These are phyloP conservation scores for Rhodotorula mucilaginosa DNA, from an alignment of 1,284 basidiomycete species.

Conservation along the genomic window DNA sequence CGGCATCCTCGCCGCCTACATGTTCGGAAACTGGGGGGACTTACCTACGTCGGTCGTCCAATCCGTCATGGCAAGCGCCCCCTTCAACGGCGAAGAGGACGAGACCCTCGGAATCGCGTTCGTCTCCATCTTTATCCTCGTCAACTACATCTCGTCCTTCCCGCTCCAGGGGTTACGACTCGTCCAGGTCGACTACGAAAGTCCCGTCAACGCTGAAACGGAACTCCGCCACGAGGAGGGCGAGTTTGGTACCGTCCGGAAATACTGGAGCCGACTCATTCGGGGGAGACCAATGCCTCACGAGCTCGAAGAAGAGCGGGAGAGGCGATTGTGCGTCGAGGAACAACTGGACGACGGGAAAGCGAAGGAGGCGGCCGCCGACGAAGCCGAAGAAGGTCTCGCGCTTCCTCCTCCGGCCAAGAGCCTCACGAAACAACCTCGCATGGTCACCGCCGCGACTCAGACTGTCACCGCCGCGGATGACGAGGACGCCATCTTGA, in stretches of 20 bases:
- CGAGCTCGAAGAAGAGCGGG: constrained; percentile 41
- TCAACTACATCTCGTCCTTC: constrained; percentile 50
- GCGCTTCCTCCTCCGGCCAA: background rate
- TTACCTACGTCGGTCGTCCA: constrained; percentile 48
- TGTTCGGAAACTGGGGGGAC: constrained; percentile 58
- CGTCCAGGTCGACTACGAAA: constrained; percentile 17
- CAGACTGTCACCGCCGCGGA: background rate
- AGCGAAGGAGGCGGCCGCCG: background rate
- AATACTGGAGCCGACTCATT: constrained; percentile 12
- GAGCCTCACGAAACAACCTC: background rate
- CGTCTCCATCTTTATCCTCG: constrained; percentile 49
- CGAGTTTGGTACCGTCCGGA: constrained; percentile 54
- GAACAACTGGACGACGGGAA: background rate
- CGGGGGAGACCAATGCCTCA: constrained; percentile 52
- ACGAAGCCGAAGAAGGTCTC: background rate
- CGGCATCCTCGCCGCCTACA: constrained; percentile 64
- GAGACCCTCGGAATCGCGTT: constrained; percentile 57
- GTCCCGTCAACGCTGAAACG: constrained; percentile 1
- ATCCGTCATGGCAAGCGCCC: constrained; percentile 21
- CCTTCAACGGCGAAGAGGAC: constrained; percentile 23
- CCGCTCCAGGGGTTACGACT: constrained; percentile 7
- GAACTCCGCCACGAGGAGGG: constrained; percentile 63
- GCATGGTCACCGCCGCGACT: background rate
- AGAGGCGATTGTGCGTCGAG: background rate
- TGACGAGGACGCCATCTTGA: constrained; percentile 22